Evolutionary conservation across 768 basidiomycete genomes (phyloP), one percentile per base, ranked within the genome.

Genomic region (Zangia roseola): DNA sequence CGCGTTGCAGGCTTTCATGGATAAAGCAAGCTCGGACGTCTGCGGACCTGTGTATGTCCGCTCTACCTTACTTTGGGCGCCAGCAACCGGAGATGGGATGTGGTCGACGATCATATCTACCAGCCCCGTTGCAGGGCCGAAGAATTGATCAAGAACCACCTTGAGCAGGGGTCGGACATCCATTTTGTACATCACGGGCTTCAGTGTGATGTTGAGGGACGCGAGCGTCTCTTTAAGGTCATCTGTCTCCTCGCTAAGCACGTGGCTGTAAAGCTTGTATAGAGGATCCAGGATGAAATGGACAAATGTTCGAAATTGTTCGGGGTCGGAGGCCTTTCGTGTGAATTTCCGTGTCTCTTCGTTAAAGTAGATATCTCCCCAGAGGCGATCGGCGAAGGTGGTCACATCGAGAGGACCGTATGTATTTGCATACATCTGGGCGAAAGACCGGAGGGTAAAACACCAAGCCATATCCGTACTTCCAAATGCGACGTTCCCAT

Each of bases 301-400:
- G 37, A 97, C 90, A 59, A 99, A 99, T 28, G 90, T 84, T 23
- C 97, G 80, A 42, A 80, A 79, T 36, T 83, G 75, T 58, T 93
- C 91, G 0, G 88, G 80, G 31, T 67, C 93, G 6, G 79, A 71
- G 35, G 82, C 82, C 65, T 93, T 94, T 41, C 92, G 83, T 3
- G 85, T 86, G 68, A 99, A 99, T 65, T 94, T 94, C 50, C 93
- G 83, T 16, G 81, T 82, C 50, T 90, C 84, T 36, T 75, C 63
- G 69, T 94, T 84, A 71, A 90, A 97, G 73, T 93, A 99, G 62
- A 98, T 92, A 71, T 98, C 94, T 14, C 97, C 97, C 97, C 97
- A 99, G 13, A 99, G 80, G 30, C 97, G 83, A 55, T 82, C 82
- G 16, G 94, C 92, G 56, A 99, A 95, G 9, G 84, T 79, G 28